phyloP scores from a whole-genome alignment of 331 rosid species.

The Erythrophleum ivorense region DNA sequence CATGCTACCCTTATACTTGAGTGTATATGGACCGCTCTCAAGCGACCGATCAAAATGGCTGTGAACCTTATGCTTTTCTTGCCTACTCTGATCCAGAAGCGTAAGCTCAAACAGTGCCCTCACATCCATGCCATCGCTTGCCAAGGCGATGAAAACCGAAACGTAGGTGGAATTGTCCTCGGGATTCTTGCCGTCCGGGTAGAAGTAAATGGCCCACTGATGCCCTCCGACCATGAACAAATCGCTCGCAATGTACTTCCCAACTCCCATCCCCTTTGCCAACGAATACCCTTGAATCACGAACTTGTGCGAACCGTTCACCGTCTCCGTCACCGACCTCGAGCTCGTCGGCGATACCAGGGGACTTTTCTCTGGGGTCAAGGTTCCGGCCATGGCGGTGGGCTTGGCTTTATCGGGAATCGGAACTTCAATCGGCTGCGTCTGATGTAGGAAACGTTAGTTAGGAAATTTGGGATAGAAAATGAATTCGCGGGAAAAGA shows the following conservation, averaged over 20 bases:
- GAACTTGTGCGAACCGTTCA: constrained; percentile 64
- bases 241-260: constrained; percentile 64
- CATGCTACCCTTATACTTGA: constrained; percentile 69
- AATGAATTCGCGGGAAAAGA: not conserved
- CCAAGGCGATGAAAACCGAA: constrained; percentile 64
- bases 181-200: constrained; percentile 56
- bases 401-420: not conserved
- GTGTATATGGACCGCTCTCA: constrained; percentile 66
- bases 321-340: constrained; percentile 62
- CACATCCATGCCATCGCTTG: constrained; percentile 65
- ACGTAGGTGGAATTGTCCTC: constrained; percentile 66
- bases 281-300: constrained; percentile 62
- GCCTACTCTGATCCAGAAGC: constrained; percentile 62
- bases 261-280: constrained; percentile 68
- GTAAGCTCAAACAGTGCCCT: constrained; percentile 64
- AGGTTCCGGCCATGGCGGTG: constrained; percentile 5
- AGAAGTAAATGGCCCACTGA: constrained; percentile 51
- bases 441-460: not conserved
- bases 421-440: not conserved
- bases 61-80: constrained; percentile 61
- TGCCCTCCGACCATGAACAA: constrained; percentile 60
- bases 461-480: not conserved
- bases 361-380: constrained; percentile 32
- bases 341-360: constrained; percentile 54
- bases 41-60: constrained; percentile 66